phyloP scores from a whole-genome alignment of 441 rosid species.

The Brassica balearica region DNA sequence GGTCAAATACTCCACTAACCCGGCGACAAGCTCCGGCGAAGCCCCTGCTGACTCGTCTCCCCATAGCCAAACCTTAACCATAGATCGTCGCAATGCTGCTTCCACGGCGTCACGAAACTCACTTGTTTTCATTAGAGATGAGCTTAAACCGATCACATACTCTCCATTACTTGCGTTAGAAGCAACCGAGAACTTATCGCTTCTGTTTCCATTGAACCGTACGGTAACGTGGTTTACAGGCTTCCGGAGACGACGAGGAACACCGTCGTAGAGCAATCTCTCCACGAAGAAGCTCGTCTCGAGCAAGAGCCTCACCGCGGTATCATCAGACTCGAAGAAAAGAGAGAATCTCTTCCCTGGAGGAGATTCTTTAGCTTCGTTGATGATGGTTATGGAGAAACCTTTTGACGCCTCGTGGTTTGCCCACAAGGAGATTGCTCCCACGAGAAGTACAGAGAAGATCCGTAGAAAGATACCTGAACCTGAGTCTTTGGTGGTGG shows the following conservation, averaged over 20 bases:
- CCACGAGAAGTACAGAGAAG: conserved; percentile 45
- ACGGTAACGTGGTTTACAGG: conserved; percentile 48
- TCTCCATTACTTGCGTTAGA: conserved; percentile 38
- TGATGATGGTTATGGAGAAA: conserved; percentile 53
- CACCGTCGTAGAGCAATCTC: conserved; percentile 51
- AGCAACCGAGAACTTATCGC: conserved; percentile 23
- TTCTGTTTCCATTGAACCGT: conserved; percentile 25
- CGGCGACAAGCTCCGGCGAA: conserved; percentile 50
- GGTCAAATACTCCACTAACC: conserved; percentile 53
- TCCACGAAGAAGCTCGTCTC: conserved; percentile 47
- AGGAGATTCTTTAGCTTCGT: conserved; percentile 45
- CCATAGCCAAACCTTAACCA: conserved; percentile 62
- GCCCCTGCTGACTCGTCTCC: conserved; percentile 46
- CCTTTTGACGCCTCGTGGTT: conserved; percentile 64
- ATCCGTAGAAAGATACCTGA: conserved; percentile 48
- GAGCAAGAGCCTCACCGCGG: conserved; percentile 52
- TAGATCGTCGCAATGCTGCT: conserved; percentile 45
- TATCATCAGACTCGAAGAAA: conserved; percentile 57
- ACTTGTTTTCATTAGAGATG: conserved; percentile 42
- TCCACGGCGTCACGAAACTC: conserved; percentile 31
- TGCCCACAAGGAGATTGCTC: conserved; percentile 64
- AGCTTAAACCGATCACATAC: conserved; percentile 48
- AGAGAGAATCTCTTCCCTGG: conserved; percentile 51
- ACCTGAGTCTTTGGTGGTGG: conserved; percentile 12
- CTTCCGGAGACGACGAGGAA: conserved; percentile 41